A percentile compares a stretch with the other conserved stretches of the same genome.
phyloP scores from a whole-genome alignment of 1,139 yeast species.

The Pichia sp. region DNA sequence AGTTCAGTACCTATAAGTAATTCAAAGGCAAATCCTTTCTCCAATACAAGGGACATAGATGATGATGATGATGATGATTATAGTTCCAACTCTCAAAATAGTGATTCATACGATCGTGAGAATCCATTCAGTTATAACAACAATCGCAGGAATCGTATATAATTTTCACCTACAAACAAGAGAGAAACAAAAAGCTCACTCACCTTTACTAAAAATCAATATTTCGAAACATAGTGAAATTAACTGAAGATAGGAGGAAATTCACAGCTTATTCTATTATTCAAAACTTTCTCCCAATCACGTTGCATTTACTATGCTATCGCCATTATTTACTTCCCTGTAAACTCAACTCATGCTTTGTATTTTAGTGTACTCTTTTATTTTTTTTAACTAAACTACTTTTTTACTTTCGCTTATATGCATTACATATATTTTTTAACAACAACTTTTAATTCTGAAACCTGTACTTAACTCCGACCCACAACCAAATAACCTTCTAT shows the following conservation, averaged over 20 bases:
- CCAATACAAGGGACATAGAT: constrained; percentile 4
- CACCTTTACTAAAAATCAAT: no score
- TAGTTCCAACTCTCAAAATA: not conserved
- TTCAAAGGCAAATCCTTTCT: constrained; percentile 15
- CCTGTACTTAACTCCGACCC: not conserved
- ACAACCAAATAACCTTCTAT: not conserved
- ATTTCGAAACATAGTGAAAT: no score
- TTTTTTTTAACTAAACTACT: no score
- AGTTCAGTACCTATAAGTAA: not conserved
- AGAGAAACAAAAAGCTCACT: no score
- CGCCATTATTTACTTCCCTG: not conserved
- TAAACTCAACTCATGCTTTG: constrained; percentile 1
- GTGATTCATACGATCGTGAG: constrained; percentile 5
- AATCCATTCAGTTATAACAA: constrained; percentile 9
- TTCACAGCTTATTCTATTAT: no score
- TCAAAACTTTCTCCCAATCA: no score
- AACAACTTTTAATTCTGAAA: not conserved
- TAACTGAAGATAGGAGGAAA: no score
- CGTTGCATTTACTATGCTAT: not conserved
- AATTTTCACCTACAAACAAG: not conserved
- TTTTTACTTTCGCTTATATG: no score
- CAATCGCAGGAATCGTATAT: constrained; percentile 1
- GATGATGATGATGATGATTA: constrained; percentile 8
- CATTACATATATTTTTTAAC: no score
- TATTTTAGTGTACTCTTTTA: not conserved